Evolutionary conservation across 2,329 filamentous ascomycete genomes (phyloP).

Genomic region (Pseudopyrenochaeta lycopersici): DNA sequence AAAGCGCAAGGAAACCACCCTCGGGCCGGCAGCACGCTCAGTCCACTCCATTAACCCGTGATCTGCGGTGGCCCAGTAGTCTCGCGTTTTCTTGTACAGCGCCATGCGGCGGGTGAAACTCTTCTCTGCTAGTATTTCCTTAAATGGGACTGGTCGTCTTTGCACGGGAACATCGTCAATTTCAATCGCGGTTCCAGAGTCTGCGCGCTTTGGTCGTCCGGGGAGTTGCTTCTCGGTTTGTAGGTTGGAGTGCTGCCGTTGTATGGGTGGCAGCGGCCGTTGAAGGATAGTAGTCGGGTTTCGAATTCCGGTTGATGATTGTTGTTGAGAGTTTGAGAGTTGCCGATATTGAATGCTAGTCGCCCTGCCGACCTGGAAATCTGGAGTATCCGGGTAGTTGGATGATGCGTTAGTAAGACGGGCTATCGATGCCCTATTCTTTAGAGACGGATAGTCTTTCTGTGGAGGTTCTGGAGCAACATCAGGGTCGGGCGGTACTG

Average conservation of each 20-base stretch:
- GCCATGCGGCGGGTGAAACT: slow-evolving; percentile 40
- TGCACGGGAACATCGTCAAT: slow-evolving; percentile 25
- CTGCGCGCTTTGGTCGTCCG: slow-evolving; percentile 32
- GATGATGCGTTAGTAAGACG: slow-evolving; percentile 12
- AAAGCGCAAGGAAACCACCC: neutral
- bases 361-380: no score
- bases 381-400: neutral
- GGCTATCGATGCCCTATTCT: neutral
- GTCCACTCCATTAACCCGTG: slow-evolving; percentile 45
- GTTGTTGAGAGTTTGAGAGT: neutral
- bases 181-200: slow-evolving; percentile 45
- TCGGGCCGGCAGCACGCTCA: slow-evolving; percentile 3
- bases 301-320: neutral
- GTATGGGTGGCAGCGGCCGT: neutral
- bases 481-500: slow-evolving; percentile 1
- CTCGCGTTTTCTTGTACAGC: slow-evolving; percentile 42
- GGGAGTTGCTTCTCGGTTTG: slow-evolving; percentile 1
- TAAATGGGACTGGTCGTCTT: slow-evolving; percentile 40
- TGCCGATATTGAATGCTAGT: neutral
- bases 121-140: slow-evolving; percentile 37
- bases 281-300: neutral
- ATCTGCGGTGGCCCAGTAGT: slow-evolving; percentile 48
- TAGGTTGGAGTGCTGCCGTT: neutral
- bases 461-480: neutral
- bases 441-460: slow-evolving; percentile 5